Conservation (phyloP, 345 rosid species). For the Gossypium longicalyx region DNA sequence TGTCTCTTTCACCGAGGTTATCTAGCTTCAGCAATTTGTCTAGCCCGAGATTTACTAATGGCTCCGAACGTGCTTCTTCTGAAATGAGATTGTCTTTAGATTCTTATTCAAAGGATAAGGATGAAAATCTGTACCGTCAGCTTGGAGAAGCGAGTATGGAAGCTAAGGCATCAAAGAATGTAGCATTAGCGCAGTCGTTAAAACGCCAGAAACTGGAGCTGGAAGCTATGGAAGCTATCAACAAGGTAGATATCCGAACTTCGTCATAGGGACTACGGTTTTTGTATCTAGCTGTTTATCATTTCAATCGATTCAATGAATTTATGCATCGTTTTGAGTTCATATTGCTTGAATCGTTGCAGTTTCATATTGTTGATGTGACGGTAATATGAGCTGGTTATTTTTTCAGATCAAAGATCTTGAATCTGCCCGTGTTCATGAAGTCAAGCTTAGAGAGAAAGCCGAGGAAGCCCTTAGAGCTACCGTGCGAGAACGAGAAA, state of each 20-base stretch:
- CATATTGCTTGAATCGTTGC: neutral
- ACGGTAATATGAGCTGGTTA: neutral
- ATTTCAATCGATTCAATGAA: neutral
- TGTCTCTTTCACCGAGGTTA: slow-evolving; percentile 10
- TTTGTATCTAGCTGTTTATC: neutral
- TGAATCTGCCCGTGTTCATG: slow-evolving; percentile 39
- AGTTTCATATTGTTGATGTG: neutral
- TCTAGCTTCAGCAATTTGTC: slow-evolving; percentile 21
- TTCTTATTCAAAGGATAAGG: slow-evolving; percentile 34
- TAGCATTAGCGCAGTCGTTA: slow-evolving; percentile 32
- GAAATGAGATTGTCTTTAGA: slow-evolving; percentile 33
- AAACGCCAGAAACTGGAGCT: slow-evolving; percentile 36
- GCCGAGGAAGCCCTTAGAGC: slow-evolving; percentile 43
- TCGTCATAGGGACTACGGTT: neutral
- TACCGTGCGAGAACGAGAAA: slow-evolving; percentile 33
- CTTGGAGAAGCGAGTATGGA: slow-evolving; percentile 30
- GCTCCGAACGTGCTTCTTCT: slow-evolving; percentile 27
- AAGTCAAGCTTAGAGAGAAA: slow-evolving; percentile 40
- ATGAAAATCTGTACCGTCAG: slow-evolving; percentile 26
- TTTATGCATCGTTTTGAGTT: neutral
- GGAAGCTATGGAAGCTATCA: slow-evolving; percentile 40
- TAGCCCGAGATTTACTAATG: slow-evolving; percentile 25
- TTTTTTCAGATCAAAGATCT: slow-evolving; percentile 41
- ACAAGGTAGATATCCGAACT: slow-evolving; percentile 38
- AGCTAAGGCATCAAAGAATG: slow-evolving; percentile 29